These are phyloP conservation scores for Penicillium goetzii DNA, from an alignment of 495 filamentous ascomycete species.

Conservation along the genomic window DNA sequence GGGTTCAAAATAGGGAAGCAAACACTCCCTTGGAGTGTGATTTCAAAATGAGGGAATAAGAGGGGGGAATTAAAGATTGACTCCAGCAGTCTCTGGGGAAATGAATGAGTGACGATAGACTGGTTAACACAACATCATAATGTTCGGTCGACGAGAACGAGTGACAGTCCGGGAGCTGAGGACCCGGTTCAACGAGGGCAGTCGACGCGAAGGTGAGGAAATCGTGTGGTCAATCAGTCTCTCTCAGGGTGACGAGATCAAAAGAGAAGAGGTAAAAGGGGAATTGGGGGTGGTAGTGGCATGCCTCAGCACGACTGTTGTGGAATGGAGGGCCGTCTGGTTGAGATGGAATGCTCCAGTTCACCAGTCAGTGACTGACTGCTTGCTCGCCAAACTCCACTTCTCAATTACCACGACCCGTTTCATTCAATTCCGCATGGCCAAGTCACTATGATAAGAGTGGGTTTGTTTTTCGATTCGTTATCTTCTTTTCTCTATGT, in stretches of 20 bases:
- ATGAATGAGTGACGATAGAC: conserved; percentile 23
- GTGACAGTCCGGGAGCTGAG: conserved; percentile 19
- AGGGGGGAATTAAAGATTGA: conserved; percentile 18
- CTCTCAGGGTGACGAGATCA: conserved; percentile 7
- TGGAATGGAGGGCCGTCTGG: conserved; percentile 19
- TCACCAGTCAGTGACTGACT: not conserved
- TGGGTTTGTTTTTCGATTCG: not conserved
- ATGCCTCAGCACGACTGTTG: conserved; percentile 27
- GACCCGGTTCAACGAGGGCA: conserved; percentile 12
- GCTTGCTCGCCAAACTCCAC: not conserved
- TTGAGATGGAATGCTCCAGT: conserved; percentile 16
- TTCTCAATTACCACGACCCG: not conserved
- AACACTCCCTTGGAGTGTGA: conserved; percentile 10
- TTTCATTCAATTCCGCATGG: not conserved
- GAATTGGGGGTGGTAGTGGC: conserved; percentile 13
- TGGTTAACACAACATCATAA: conserved; percentile 21
- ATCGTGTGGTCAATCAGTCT: not conserved
- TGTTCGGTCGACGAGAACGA: conserved; percentile 14
- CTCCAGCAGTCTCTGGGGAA: conserved; percentile 10
- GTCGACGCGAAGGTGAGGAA: conserved; percentile 14
- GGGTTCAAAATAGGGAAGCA: not conserved
- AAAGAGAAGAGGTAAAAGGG: conserved; percentile 16
- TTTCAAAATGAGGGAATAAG: conserved; percentile 5
- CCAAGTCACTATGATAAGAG: not conserved
- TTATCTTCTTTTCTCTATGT: not conserved